Conservation (phyloP, 2,329 filamentous ascomycete genomes). For the Neofusicoccum umdonicola region DNA sequence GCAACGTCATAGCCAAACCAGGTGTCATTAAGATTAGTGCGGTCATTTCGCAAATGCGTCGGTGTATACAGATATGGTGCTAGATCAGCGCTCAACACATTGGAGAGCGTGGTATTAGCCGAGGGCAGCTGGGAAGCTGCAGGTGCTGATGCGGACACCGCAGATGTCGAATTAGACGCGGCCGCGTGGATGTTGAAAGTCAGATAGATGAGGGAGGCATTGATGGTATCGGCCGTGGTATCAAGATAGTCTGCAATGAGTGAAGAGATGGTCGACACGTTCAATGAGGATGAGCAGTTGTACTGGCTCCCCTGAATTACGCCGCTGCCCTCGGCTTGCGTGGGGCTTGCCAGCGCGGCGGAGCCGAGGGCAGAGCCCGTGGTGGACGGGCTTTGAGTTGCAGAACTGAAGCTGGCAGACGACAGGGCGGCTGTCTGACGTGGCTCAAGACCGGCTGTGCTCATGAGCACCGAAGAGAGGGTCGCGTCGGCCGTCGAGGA, state of each 20-base stretch:
- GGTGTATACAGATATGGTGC: constrained; percentile 56
- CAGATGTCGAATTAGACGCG: constrained; percentile 33
- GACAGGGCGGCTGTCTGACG: background rate
- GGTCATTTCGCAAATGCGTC: constrained; percentile 47
- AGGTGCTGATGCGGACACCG: constrained; percentile 41
- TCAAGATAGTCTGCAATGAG: constrained; percentile 55
- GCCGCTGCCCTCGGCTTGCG: constrained; percentile 14
- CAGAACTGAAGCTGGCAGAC: background rate
- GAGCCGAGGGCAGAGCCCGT: constrained; percentile 9
- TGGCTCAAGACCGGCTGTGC: background rate
- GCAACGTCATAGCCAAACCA: constrained; percentile 48
- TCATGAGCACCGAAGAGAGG: constrained; percentile 1
- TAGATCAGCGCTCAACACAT: constrained; percentile 48
- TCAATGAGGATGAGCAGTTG: constrained; percentile 53
- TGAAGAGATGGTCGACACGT: constrained; percentile 49
- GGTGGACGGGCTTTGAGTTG: background rate
- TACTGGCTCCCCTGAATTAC: constrained; percentile 52
- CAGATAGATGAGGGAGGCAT: constrained; percentile 54
- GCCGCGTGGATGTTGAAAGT: constrained; percentile 62
- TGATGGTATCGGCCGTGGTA: constrained; percentile 53
- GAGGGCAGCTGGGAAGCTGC: constrained; percentile 46
- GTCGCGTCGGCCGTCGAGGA: constrained; percentile 7
- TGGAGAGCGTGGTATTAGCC: constrained; percentile 45
- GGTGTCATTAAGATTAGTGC: constrained; percentile 55
- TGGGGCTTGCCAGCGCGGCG: constrained; percentile 19